Evolutionary conservation across 306 rosid genomes (phyloP).

Genomic region (Lathyrus aphaca): DNA sequence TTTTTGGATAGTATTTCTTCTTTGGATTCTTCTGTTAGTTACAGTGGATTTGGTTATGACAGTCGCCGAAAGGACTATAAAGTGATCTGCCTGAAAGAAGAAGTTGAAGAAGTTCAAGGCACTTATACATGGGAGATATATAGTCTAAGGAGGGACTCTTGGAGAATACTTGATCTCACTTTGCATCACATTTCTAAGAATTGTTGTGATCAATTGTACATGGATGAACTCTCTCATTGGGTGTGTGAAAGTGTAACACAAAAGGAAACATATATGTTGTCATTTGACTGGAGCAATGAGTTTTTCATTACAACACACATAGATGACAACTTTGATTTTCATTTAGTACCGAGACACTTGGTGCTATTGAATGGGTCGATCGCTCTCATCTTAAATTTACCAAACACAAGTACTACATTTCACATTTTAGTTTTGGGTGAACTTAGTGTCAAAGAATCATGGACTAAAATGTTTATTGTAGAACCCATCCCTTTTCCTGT

Average conservation of each 20-base stretch:
- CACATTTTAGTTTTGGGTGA: not conserved
- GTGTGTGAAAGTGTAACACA: not conserved
- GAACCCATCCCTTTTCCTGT: not conserved
- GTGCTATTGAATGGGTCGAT: not conserved
- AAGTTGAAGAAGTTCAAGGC: too few species aligned
- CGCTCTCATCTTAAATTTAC: not conserved
- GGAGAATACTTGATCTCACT: too few species aligned
- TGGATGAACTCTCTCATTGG: too few species aligned
- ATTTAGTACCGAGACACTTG: not conserved
- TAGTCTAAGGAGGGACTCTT: too few species aligned
- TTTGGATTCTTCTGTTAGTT: too few species aligned
- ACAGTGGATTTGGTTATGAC: too few species aligned
- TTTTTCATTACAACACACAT: not conserved
- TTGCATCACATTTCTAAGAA: too few species aligned
- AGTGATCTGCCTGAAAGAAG: too few species aligned
- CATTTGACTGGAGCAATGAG: not conserved
- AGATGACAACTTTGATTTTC: not conserved
- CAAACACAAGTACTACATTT: not conserved
- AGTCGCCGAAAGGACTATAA: too few species aligned
- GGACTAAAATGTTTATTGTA: not conserved
- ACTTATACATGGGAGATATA: too few species aligned
- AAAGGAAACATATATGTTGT: not conserved
- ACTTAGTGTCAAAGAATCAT: not conserved
- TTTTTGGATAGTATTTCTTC: too few species aligned
- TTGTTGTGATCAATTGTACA: too few species aligned